Percentiles rank a stretch among this genome's conserved stretches.
Evolutionary conservation across 2,329 filamentous ascomycete genomes (phyloP).

Genomic region (Nannizzia gypsea): DNA sequence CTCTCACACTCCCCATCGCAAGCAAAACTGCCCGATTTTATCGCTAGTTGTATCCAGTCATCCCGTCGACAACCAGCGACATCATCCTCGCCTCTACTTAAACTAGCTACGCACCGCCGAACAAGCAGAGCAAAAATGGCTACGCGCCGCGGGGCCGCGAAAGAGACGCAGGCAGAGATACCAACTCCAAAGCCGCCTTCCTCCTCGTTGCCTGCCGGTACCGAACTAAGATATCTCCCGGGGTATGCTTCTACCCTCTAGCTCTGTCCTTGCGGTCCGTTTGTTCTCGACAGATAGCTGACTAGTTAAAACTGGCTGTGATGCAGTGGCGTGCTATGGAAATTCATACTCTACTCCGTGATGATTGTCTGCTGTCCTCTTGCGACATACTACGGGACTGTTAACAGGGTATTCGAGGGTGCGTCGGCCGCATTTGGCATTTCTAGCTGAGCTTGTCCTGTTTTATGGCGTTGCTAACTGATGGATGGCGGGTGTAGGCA

Average conservation of each 20-base stretch:
- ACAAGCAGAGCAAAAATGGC: neutral
- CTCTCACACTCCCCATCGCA: neutral
- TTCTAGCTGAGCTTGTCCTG: too few species aligned
- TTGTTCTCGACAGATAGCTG: neutral
- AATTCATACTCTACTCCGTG: constrained; percentile 78
- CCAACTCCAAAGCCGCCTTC: neutral
- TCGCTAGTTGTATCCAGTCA: too few species aligned
- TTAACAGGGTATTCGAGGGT: constrained; percentile 70
- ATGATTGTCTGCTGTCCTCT: constrained; percentile 86
- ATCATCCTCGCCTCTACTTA: neutral
- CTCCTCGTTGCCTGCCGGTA: neutral
- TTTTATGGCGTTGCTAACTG: constrained; percentile 5
- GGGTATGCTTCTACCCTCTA: neutral
- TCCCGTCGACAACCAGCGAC: neutral
- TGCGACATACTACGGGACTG: constrained; percentile 72
- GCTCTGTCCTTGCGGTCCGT: neutral
- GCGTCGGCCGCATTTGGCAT: constrained; percentile 17
- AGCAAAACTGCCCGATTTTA: neutral
- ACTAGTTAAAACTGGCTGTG: constrained; percentile 5
- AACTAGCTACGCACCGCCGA: neutral
- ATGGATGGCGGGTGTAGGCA: constrained; percentile 54
- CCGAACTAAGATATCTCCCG: neutral
- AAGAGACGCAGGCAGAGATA: neutral
- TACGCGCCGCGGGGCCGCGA: neutral
- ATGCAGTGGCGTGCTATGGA: constrained; percentile 67